Percentiles rank a stretch among this genome's conserved stretches.
These are phyloP conservation scores for Lactarius hatsudake DNA, from an alignment of 768 basidiomycete species.

Conservation along the genomic window DNA sequence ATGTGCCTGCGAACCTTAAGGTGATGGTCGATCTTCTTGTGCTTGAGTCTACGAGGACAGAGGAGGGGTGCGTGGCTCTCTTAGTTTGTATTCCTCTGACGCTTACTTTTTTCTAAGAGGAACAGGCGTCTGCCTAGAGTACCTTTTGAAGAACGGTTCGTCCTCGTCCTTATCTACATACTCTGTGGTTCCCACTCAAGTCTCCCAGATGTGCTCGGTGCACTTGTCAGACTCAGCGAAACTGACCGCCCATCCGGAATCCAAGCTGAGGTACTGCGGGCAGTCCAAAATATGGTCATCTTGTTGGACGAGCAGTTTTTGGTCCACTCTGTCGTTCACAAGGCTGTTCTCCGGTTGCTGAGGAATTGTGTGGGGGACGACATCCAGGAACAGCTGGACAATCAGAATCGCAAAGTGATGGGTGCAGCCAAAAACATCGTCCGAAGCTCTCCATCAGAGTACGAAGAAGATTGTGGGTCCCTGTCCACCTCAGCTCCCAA, in stretches of 20 bases:
- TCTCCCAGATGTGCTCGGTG: conserved; percentile 69
- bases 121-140: conserved; percentile 88
- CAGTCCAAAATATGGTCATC: conserved; percentile 88
- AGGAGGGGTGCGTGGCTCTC: conserved; percentile 71
- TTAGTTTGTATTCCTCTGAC: conserved; percentile 6
- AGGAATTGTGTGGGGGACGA: conserved; percentile 91
- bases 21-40: conserved; percentile 85
- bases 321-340: conserved; percentile 87
- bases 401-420: conserved; percentile 60
- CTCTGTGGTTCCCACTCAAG: conserved; percentile 7
- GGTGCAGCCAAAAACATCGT: conserved; percentile 77
- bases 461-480: conserved; percentile 82
- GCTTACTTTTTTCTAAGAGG: conserved; percentile 45
- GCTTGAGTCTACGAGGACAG: conserved; percentile 78
- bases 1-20: conserved; percentile 71
- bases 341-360: conserved; percentile 79
- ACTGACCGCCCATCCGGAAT: conserved; percentile 85
- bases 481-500: too few relatives aligned
- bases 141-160: conserved; percentile 83
- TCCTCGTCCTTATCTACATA: conserved; percentile 2
- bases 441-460: conserved; percentile 76
- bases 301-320: conserved; percentile 92
- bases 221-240: conserved; percentile 83
- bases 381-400: conserved; percentile 82
- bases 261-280: conserved; percentile 82